Evolutionary conservation across 192 early-diverging fungal species (phyloP).

Genomic region (Coemansia interrupta): DNA sequence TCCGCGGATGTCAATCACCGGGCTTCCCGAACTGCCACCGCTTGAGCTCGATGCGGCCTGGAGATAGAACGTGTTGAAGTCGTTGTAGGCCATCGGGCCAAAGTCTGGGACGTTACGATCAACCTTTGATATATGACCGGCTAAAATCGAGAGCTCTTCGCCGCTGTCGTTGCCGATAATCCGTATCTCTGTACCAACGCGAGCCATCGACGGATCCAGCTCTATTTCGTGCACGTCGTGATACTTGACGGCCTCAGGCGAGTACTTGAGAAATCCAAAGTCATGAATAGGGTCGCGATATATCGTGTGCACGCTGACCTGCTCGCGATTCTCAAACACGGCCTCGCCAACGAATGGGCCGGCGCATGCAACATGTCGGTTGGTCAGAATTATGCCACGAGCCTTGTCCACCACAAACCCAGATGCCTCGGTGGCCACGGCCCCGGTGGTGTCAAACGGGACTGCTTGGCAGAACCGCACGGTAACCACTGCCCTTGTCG

Average conservation of each 20-base stretch:
- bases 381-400: constrained; percentile 71
- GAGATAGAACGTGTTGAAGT: constrained; percentile 80
- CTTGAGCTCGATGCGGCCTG: constrained; percentile 70
- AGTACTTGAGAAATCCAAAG: constrained; percentile 77
- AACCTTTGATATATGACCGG: constrained; percentile 67
- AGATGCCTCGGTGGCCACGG: constrained; percentile 57
- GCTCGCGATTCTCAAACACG: constrained; percentile 70
- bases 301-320: constrained; percentile 65
- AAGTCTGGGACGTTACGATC: constrained; percentile 73
- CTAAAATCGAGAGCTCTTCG: constrained; percentile 73
- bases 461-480: constrained; percentile 55
- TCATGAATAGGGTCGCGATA: constrained; percentile 83
- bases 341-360: constrained; percentile 71
- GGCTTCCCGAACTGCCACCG: constrained; percentile 74
- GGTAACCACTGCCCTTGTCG: constrained; percentile 68
- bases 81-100: constrained; percentile 65
- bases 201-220: constrained; percentile 63
- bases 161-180: constrained; percentile 77
- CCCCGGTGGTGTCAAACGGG: constrained; percentile 4
- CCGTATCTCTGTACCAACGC: constrained; percentile 29
- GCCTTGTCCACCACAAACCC: constrained; percentile 77
- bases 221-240: constrained; percentile 64
- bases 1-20: constrained; percentile 73
- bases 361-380: constrained; percentile 72
- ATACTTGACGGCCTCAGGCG: constrained; percentile 62